Conservation (phyloP, 306 rosid species). For the Rosa multiflora region DNA sequence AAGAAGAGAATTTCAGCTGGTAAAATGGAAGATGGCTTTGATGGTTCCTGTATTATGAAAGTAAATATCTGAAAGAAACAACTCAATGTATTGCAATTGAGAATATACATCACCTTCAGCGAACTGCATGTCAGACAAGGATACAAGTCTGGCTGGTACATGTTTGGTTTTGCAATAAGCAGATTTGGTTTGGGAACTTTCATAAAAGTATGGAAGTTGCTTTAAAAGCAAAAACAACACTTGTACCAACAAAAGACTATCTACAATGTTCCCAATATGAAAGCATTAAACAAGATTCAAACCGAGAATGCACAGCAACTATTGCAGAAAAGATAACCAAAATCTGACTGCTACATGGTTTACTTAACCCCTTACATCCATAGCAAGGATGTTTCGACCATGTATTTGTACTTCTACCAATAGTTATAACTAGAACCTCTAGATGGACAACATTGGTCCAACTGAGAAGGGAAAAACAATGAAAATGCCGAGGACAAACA, state of each 20-base stretch:
- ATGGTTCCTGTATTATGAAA: neutral
- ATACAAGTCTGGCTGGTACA: neutral
- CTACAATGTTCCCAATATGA: neutral
- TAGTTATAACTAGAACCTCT: neutral
- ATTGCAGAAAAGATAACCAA: neutral
- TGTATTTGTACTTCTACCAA: neutral
- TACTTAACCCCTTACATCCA: neutral
- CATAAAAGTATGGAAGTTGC: neutral
- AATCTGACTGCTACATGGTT: neutral
- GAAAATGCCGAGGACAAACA: neutral
- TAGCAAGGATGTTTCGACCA: neutral
- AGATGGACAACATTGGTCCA: neutral
- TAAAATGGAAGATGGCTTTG: neutral
- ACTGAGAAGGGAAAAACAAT: too few species aligned
- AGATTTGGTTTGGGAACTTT: neutral
- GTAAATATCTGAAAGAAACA: neutral
- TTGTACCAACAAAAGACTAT: too few species aligned
- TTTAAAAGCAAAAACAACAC: neutral
- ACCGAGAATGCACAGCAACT: neutral
- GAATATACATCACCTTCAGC: neutral
- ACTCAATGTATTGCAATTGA: neutral
- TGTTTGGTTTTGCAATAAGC: neutral
- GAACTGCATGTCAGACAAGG: neutral
- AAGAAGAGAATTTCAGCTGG: neutral
- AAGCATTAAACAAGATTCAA: neutral